A percentile compares a stretch with the other conserved stretches of the same genome.
Conservation (phyloP, 495 filamentous ascomycete genomes). For the Penicillium odoratum region DNA sequence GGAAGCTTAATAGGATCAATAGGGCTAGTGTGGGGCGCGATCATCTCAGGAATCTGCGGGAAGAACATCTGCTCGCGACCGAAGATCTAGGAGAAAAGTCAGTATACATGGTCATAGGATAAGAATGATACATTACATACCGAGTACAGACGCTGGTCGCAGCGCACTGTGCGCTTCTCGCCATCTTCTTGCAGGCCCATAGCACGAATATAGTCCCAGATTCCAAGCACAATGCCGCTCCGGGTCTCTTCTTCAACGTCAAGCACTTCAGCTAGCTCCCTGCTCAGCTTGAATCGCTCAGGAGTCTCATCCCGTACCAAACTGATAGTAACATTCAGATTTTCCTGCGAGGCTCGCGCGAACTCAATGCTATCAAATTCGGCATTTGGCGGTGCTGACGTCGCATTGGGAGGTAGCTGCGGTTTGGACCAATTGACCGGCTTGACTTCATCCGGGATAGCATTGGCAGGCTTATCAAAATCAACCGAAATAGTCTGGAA, state of each 20-base stretch:
- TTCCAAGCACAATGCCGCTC: constrained; percentile 78
- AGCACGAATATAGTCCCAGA: constrained; percentile 93
- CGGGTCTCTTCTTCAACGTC: constrained; percentile 86
- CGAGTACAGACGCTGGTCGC: constrained; percentile 75
- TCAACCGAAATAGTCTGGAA: constrained; percentile 91
- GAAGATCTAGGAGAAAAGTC: constrained; percentile 61
- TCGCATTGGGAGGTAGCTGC: constrained; percentile 51
- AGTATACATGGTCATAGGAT: not conserved
- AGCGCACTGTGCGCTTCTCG: constrained; percentile 86
- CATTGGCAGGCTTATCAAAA: constrained; percentile 63
- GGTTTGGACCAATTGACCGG: constrained; percentile 75
- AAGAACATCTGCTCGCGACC: constrained; percentile 77
- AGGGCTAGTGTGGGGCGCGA: constrained; percentile 71
- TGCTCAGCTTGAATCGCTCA: constrained; percentile 77
- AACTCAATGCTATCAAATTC: constrained; percentile 94
- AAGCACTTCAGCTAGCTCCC: constrained; percentile 77
- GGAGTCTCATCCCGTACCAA: constrained; percentile 81
- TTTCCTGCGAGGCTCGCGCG: constrained; percentile 87
- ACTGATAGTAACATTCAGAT: constrained; percentile 87
- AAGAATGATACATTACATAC: constrained; percentile 50
- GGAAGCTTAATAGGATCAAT: constrained; percentile 80
- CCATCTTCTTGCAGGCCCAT: constrained; percentile 89
- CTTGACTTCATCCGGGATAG: constrained; percentile 54
- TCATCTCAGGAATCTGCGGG: constrained; percentile 76
- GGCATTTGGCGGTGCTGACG: constrained; percentile 47